phyloP scores from a whole-genome alignment of 768 basidiomycete species.

The Kwoniella mangroviensis region DNA sequence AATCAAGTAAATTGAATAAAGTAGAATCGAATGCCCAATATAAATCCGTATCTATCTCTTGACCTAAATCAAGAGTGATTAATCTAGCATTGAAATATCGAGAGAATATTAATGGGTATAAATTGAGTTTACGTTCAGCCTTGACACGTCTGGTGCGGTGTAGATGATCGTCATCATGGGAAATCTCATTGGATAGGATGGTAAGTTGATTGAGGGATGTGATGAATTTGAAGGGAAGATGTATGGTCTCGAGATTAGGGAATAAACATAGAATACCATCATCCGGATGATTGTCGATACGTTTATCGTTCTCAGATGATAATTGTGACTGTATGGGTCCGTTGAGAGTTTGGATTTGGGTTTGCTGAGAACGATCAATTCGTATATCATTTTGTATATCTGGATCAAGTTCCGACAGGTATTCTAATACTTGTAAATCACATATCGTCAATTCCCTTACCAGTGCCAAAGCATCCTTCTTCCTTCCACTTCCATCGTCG shows the following conservation, averaged over 20 bases:
- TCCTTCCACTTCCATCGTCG: not conserved
- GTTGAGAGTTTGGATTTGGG: no score
- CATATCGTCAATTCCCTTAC: not conserved
- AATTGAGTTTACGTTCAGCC: not conserved
- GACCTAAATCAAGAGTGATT: not conserved
- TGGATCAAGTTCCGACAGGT: not conserved
- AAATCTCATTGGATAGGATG: not conserved
- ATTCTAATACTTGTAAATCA: not conserved
- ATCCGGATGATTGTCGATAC: not conserved
- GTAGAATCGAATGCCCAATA: conserved; percentile 11
- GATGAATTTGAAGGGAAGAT: conserved; percentile 7
- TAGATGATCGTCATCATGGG: no score
- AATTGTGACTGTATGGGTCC: no score
- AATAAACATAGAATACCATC: not conserved
- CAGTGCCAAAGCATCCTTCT: conserved; percentile 1
- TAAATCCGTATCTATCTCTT: not conserved
- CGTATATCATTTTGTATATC: not conserved
- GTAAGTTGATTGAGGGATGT: not conserved
- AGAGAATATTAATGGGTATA: not conserved
- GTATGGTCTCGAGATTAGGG: not conserved
- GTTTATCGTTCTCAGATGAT: no score
- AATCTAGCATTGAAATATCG: not conserved
- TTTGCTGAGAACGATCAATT: not conserved
- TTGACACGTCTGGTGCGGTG: not conserved
- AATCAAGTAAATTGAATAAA: not conserved